phyloP scores from a whole-genome alignment of 2,329 filamentous ascomycete genomes.

The Alternaria sp. region DNA sequence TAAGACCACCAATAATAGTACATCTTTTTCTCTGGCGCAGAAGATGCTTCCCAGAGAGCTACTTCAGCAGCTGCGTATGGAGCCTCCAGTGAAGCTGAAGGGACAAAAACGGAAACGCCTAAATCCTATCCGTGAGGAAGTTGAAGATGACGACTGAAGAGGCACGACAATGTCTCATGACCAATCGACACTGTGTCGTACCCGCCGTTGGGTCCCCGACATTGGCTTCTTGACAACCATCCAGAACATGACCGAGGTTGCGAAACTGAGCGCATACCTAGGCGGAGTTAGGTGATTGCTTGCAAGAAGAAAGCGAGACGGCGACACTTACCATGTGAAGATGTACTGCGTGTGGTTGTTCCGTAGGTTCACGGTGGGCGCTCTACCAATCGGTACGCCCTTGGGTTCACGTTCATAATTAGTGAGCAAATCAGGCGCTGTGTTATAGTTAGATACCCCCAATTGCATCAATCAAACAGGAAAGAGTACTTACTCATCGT shows the following conservation, averaged over 20 bases:
- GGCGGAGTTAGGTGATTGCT: constrained; percentile 23
- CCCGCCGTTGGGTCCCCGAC: constrained; percentile 73
- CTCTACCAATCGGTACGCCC: constrained; percentile 87
- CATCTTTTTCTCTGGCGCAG: constrained; percentile 84
- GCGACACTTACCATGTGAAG: constrained; percentile 83
- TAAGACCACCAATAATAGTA: constrained; percentile 73
- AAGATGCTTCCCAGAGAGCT: constrained; percentile 83
- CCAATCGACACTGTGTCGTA: constrained; percentile 80
- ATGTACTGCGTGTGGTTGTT: constrained; percentile 99
- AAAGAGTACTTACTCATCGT: constrained; percentile 75
- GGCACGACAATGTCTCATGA: constrained; percentile 53
- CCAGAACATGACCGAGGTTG: constrained; percentile 94
- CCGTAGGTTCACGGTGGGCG: constrained; percentile 88
- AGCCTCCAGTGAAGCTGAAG: constrained; percentile 56
- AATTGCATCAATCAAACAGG: constrained; percentile 11
- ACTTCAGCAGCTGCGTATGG: constrained; percentile 80
- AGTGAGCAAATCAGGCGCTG: constrained; percentile 80
- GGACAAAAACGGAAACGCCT: constrained; percentile 52
- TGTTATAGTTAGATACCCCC: constrained; percentile 40
- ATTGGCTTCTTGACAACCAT: constrained; percentile 92
- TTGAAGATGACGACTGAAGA: constrained; percentile 55
- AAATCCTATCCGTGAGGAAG: constrained; percentile 54
- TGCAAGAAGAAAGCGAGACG: neutral
- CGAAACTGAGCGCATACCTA: constrained; percentile 85
- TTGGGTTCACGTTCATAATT: constrained; percentile 77